Evolutionary conservation across 1,284 basidiomycete species (phyloP).

Genomic region (Cryptococcus amylolentus): DNA sequence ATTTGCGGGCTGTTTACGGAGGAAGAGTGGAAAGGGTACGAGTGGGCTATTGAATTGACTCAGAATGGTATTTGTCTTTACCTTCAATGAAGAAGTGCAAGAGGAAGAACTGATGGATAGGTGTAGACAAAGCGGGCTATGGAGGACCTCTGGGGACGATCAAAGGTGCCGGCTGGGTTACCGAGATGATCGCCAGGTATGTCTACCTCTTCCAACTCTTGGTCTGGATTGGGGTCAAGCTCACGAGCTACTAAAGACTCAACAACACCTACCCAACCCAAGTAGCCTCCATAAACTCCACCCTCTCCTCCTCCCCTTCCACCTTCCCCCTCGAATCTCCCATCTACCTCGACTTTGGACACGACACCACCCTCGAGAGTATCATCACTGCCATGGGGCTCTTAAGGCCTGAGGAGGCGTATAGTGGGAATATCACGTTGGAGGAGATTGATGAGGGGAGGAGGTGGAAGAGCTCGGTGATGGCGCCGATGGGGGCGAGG

Average conservation of each 20-base stretch:
- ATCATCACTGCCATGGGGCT: conserved; percentile 2
- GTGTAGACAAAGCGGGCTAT: neutral
- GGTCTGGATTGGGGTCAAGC: neutral
- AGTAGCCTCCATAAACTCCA: conserved; percentile 11
- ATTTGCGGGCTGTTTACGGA: conserved; percentile 1
- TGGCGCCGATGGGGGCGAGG: conserved; percentile 22
- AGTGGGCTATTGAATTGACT: conserved; percentile 4
- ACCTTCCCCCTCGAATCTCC: conserved; percentile 15
- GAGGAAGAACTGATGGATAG: neutral
- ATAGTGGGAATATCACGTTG: conserved; percentile 4
- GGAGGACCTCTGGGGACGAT: neutral
- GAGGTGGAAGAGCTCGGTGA: conserved; percentile 2
- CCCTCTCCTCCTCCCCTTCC: neutral
- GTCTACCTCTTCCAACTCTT: neutral
- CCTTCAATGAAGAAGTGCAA: neutral
- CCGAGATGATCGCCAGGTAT: conserved; percentile 2
- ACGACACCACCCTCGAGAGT: conserved; percentile 1
- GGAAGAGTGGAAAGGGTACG: conserved; percentile 2
- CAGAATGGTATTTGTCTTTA: conserved; percentile 4
- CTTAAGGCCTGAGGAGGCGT: conserved; percentile 1
- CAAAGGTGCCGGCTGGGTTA: neutral
- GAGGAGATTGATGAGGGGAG: conserved; percentile 8
- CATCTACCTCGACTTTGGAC: conserved; percentile 3
- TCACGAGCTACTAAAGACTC: neutral
- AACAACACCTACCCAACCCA: neutral